These are phyloP conservation scores for Rhododendron simsii DNA, from an alignment of 148 eudicot genomes.

Conservation along the genomic window DNA sequence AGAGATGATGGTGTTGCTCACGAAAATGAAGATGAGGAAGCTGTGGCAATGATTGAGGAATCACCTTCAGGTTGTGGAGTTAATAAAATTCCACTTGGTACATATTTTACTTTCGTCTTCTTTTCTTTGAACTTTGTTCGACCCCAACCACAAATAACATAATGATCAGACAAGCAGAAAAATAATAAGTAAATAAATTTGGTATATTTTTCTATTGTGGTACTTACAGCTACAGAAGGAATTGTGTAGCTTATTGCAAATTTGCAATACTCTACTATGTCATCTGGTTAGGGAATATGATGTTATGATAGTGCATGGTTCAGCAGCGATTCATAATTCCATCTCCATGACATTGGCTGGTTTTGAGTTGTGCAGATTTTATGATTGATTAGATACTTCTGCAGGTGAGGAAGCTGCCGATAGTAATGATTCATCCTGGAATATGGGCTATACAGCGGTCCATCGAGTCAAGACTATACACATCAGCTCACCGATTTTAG, in stretches of 20 bases:
- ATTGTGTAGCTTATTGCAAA: background rate
- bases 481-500: constrained; percentile 79
- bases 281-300: background rate
- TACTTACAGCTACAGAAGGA: background rate
- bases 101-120: background rate
- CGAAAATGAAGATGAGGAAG: constrained; percentile 81
- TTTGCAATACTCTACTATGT: background rate
- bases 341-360: background rate
- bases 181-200: background rate
- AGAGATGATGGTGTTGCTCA: constrained; percentile 56
- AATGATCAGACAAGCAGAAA: background rate
- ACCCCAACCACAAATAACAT: background rate
- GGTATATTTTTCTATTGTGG: background rate
- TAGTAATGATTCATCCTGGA: constrained; percentile 43
- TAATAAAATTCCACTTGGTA: constrained; percentile 12
- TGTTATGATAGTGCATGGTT: background rate
- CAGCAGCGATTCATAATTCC: background rate
- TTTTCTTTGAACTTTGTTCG: background rate
- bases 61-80: constrained; percentile 36
- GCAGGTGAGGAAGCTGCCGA: constrained; percentile 55
- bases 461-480: constrained; percentile 51
- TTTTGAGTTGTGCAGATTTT: background rate
- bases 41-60: constrained; percentile 80
- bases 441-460: constrained; percentile 33
- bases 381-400: constrained; percentile 5